Evolutionary conservation across 495 filamentous ascomycete species (phyloP).

Genomic region (Lepraria neglecta): DNA sequence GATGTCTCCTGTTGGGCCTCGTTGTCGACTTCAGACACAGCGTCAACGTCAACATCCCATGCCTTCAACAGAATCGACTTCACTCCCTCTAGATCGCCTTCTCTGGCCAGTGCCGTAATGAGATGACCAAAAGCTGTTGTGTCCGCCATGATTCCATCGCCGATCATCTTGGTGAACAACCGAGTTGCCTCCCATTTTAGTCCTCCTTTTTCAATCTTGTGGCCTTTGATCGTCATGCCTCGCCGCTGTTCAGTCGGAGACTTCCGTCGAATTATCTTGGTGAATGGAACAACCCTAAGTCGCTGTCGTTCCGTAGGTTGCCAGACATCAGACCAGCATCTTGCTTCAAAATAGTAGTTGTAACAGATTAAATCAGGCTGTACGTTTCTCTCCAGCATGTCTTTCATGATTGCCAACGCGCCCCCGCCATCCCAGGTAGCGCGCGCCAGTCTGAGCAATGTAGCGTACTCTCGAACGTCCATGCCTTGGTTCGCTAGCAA

Average conservation of each 20-base stretch:
- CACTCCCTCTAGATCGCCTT: slow-evolving; percentile 47
- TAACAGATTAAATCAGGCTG: slow-evolving; percentile 49
- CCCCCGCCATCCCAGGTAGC: slow-evolving; percentile 33
- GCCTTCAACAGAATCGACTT: slow-evolving; percentile 43
- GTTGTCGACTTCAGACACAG: slow-evolving; percentile 29
- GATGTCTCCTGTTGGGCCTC: slow-evolving; percentile 25
- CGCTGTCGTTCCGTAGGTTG: slow-evolving; percentile 36
- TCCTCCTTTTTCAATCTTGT: slow-evolving; percentile 34
- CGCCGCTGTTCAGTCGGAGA: slow-evolving; percentile 25
- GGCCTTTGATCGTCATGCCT: slow-evolving; percentile 26
- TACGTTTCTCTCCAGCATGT: slow-evolving; percentile 37
- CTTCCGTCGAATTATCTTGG: neutral
- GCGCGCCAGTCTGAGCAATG: slow-evolving; percentile 14
- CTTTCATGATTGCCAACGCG: slow-evolving; percentile 48
- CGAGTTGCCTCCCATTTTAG: slow-evolving; percentile 34
- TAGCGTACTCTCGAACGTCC: slow-evolving; percentile 15
- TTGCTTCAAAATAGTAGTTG: slow-evolving; percentile 49
- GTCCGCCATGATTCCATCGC: slow-evolving; percentile 41
- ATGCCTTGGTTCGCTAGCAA: slow-evolving; percentile 2
- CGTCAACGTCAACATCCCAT: slow-evolving; percentile 54
- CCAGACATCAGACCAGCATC: slow-evolving; percentile 39
- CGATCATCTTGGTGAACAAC: slow-evolving; percentile 48
- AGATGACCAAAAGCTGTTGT: slow-evolving; percentile 52
- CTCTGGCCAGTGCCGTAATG: slow-evolving; percentile 49
- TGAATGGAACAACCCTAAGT: slow-evolving; percentile 38